A percentile compares a stretch with the other conserved stretches of the same genome.
phyloP scores from a whole-genome alignment of 2,329 filamentous ascomycete species.

The Fusarium xyrophilum region DNA sequence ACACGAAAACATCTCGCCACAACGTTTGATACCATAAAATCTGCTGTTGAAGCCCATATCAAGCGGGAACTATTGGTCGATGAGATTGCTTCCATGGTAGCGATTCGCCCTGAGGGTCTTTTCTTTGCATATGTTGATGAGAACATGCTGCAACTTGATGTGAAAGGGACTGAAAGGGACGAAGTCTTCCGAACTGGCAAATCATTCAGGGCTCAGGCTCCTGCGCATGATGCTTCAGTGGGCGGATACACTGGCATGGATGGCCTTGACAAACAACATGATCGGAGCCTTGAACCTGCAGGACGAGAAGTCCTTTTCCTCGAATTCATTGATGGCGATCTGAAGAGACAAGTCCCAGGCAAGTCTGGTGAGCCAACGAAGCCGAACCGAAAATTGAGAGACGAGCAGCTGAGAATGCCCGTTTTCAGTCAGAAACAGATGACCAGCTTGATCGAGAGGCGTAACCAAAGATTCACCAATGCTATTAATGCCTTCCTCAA shows the following conservation, averaged over 20 bases:
- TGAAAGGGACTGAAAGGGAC: constrained; percentile 71
- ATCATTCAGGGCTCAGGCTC: constrained; percentile 58
- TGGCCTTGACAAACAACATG: constrained; percentile 44
- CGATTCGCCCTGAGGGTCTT: constrained; percentile 77
- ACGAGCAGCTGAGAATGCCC: constrained; percentile 88
- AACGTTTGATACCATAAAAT: constrained; percentile 86
- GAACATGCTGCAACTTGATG: constrained; percentile 79
- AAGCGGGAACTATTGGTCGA: constrained; percentile 72
- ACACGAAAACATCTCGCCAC: constrained; percentile 91
- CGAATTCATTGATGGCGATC: constrained; percentile 89
- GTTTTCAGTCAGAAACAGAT: constrained; percentile 94
- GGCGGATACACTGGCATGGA: constrained; percentile 62
- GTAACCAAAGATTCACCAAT: constrained; percentile 81
- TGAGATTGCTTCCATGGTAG: constrained; percentile 83
- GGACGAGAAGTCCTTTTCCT: constrained; percentile 80
- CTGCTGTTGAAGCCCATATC: constrained; percentile 83
- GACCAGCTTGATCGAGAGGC: constrained; percentile 85
- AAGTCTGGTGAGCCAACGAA: constrained; percentile 75
- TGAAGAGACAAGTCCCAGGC: constrained; percentile 79
- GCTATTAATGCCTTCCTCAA: constrained; percentile 81
- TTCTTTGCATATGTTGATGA: constrained; percentile 89
- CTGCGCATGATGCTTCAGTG: constrained; percentile 62
- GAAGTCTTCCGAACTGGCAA: constrained; percentile 62
- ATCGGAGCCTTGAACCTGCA: constrained; percentile 28
- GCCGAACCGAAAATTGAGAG: constrained; percentile 69